Evolutionary conservation across 2,329 filamentous ascomycete species (phyloP).

Genomic region (Cordyceps militaris): DNA sequence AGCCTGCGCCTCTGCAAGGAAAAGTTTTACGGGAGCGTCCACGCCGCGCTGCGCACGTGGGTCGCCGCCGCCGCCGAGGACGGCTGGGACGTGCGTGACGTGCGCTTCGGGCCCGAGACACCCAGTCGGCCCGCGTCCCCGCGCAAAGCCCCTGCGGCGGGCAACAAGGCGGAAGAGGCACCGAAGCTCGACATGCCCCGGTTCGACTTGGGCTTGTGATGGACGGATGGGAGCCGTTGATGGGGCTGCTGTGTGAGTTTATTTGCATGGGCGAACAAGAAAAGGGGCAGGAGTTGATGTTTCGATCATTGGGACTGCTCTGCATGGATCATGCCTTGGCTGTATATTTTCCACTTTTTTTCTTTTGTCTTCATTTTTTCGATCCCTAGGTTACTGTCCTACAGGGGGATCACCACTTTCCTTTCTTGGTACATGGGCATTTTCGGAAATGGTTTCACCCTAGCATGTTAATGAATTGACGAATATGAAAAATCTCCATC

Average conservation of each 20-base stretch:
- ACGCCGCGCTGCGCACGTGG: conserved; percentile 85
- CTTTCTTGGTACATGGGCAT: conserved; percentile 5
- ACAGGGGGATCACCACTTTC: not conserved
- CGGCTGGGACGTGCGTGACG: conserved; percentile 76
- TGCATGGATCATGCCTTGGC: not conserved
- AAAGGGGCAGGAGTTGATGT: not conserved
- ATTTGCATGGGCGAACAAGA: not conserved
- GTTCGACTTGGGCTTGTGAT: conserved; percentile 38
- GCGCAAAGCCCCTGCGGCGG: conserved; percentile 27
- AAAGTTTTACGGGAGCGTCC: conserved; percentile 91
- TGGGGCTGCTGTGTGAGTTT: not conserved
- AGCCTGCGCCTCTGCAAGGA: conserved; percentile 90
- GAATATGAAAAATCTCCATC: conserved; percentile 13
- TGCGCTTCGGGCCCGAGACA: conserved; percentile 61
- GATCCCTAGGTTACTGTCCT: not conserved
- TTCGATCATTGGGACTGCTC: not conserved
- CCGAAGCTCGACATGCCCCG: conserved; percentile 57
- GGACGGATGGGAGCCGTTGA: conserved; percentile 19
- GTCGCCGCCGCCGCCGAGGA: conserved; percentile 81
- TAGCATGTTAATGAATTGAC: conserved; percentile 35
- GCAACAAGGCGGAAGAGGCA: conserved; percentile 45
- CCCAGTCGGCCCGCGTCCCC: conserved; percentile 21
- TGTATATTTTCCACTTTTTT: conserved; percentile 5
- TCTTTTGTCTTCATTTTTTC: conserved; percentile 4
- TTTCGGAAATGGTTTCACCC: conserved; percentile 19